Base-by-base conservation (phyloP, 1,284 basidiomycete genomes). In the Cronartium quercuum region DNA sequence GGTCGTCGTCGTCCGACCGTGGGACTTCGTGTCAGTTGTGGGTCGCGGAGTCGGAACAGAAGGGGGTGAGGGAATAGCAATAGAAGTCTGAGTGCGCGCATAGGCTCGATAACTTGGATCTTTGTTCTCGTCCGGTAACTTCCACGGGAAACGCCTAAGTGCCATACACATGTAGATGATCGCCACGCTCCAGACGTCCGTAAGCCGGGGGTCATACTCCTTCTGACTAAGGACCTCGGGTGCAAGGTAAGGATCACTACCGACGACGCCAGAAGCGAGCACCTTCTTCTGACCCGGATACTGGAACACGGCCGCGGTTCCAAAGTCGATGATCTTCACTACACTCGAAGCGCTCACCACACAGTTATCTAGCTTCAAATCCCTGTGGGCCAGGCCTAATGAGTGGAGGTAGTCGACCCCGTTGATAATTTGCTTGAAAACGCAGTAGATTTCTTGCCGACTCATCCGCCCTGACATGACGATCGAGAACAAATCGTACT, bases 91-190 rank as follows among this genome's bases (percentile, higher is more conserved):
- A 6, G 60, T 3, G 18, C 68, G 68, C 78, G 98, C 89, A 81
- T 96, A 99, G 7, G 92, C 88, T 76, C 89, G 87, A 85, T 92
- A 98, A 81, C 89, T 91, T 68, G 91, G 87, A 81, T 98, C 96
- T 40, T 88, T 88, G 86, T 96, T 96, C 80, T 89, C 86, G 82
- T 99, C 95, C 29, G 95, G 94, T 76, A 98, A 90, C 83, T 94
- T 98, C 96, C 96, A 99, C 1, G 96, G 96, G 86, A 99, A 99
- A 66, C 96, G 87, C 66, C 95, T 87, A 61, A 99, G 86, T 76
- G 96, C 86, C 96, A 99, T 99, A 85, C 96, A 99, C 84, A 98
- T 88, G 85, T 98, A 98, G 80, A 99, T 98, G 83, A 99, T 94
- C 69, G 92, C 96, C 61, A 95, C 89, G 78, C 91, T 92, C 96